Evolutionary conservation across 140 eudicot genomes (phyloP).

Genomic region (Flaveria floridana): DNA sequence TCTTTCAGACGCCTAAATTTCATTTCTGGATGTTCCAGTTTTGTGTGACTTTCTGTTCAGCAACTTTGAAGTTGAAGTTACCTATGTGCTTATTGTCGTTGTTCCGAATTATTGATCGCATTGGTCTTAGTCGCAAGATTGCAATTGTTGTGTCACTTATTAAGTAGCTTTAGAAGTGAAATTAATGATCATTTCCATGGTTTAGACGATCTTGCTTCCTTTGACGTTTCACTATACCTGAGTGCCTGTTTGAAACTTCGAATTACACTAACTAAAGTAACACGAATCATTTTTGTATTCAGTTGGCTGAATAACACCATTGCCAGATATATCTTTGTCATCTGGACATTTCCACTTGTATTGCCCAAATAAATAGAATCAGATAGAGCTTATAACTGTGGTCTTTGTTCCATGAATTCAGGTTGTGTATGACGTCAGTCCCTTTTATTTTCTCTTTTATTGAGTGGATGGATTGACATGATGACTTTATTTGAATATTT

Average conservation of each 20-base stretch:
- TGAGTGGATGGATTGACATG: background rate
- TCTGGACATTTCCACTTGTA: background rate
- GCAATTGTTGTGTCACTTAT: background rate
- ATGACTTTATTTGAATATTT: background rate
- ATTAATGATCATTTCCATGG: background rate
- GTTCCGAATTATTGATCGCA: background rate
- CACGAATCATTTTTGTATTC: background rate
- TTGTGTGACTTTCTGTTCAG: background rate
- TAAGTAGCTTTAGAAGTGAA: constrained; percentile 2
- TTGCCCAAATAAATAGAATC: background rate
- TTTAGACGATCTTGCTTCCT: background rate
- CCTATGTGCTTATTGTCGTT: background rate
- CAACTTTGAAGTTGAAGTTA: background rate
- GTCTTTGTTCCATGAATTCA: background rate
- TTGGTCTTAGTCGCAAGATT: background rate
- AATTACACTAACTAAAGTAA: background rate
- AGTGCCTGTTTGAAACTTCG: background rate
- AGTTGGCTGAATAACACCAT: constrained; percentile 13
- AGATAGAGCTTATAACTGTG: background rate
- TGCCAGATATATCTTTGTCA: background rate
- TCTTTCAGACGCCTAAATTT: background rate
- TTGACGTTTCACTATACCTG: background rate
- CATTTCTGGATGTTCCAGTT: background rate
- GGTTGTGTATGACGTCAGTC: background rate
- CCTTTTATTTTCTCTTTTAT: background rate